Evolutionary conservation across 2,329 filamentous ascomycete genomes (phyloP).

Genomic region (Coniella lustricola): DNA sequence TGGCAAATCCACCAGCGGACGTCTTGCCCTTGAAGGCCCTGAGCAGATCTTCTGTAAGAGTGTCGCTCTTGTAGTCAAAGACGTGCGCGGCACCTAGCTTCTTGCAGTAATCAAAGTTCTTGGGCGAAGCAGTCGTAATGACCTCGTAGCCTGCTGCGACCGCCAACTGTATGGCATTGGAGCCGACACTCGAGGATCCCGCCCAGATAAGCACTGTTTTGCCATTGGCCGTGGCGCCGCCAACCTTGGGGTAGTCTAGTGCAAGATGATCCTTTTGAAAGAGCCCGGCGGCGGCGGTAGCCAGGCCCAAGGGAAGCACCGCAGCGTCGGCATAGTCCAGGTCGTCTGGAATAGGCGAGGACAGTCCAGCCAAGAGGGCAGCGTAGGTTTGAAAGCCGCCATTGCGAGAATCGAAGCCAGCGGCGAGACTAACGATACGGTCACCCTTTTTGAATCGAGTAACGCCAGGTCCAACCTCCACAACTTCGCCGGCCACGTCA

Average conservation of each 20-base stretch:
- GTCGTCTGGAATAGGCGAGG: conserved; percentile 18
- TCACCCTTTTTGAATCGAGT: conserved; percentile 26
- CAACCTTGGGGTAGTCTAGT: not conserved
- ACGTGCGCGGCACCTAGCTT: conserved; percentile 7
- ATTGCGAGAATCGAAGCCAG: conserved; percentile 15
- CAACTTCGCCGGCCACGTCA: conserved; percentile 27
- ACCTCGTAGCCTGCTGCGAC: conserved; percentile 14
- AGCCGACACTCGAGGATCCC: conserved; percentile 37
- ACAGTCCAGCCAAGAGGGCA: conserved; percentile 17
- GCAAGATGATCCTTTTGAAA: conserved; percentile 16
- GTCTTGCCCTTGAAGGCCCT: no score
- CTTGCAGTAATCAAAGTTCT: conserved; percentile 11
- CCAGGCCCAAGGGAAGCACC: conserved; percentile 22
- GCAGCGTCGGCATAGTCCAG: conserved; percentile 21
- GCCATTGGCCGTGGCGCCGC: not conserved
- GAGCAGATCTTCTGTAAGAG: no score
- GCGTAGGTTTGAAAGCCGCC: conserved; percentile 23
- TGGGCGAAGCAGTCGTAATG: conserved; percentile 9
- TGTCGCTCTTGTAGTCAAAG: conserved; percentile 17
- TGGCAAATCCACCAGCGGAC: no score
- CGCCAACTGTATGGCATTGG: conserved; percentile 35
- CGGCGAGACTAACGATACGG: conserved; percentile 23
- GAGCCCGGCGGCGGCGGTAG: conserved; percentile 22
- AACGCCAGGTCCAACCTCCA: conserved; percentile 23
- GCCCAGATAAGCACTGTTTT: conserved; percentile 37